Base-by-base conservation (phyloP, 148 eudicot genomes). In the Linanthus parryae region DNA sequence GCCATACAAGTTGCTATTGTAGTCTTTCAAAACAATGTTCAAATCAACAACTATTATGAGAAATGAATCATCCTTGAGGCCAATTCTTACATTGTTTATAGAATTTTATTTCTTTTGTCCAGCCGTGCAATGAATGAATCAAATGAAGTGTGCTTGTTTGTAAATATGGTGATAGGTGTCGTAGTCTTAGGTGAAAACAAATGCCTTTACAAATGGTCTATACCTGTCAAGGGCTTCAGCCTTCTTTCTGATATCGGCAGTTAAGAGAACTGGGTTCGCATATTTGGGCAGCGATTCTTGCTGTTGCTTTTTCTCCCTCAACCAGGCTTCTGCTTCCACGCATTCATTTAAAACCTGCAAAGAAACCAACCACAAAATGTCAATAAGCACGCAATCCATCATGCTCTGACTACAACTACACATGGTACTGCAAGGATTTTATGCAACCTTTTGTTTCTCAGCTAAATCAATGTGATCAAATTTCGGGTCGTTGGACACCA, bases 191-290 rank as follows among this genome's bases (percentile, higher is more conserved):
- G 6, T n/a, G n/a, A n/a, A n/a, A n/a, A n/a, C n/a, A n/a, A n/a
- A n/a, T n/a, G n/a, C n/a, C n/a, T n/a, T n/a, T n/a, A 3, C 9
- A 41, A 9, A n/a, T n/a, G n/a, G n/a, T n/a, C n/a, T 5, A 19
- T 72, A 91, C 98, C 90, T 87, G 81, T 81, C 86, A 35, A 92
- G 68, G 53, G 87, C 83, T 44, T 92, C 94, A 11, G 77, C 71
- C 62, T 87, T 92, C 77, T 69, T 92, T 52, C 64, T 65, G 29
- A 87, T 57, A 69, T 92, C 98, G 46, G 94, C 81, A 43, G 80
- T 68, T 68, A 63, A 58, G 33, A 92, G 66, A 54, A 67, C 85
- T 44, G 96, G 94, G 24, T 56, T 51, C 3, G 77, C 81, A 67
- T 76, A 54, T 66, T 84, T 91, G 6, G 95, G 96, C 31, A 87